These are phyloP conservation scores for Xylaria sp. DNA, from an alignment of 2,329 filamentous ascomycete species.

Conservation along the genomic window DNA sequence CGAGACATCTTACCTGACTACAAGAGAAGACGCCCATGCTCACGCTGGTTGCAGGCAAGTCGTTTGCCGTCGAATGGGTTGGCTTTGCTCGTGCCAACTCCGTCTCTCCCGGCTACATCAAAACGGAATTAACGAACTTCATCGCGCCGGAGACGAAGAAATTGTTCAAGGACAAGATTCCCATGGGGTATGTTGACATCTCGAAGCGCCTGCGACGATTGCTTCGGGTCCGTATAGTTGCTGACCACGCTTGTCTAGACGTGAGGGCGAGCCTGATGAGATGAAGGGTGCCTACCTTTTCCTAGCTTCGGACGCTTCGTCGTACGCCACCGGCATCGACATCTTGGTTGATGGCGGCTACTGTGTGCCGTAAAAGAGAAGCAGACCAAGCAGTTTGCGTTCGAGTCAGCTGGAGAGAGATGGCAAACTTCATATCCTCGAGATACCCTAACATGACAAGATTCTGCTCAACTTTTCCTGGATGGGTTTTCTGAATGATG, in stretches of 20 bases:
- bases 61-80: slow-evolving; percentile 76
- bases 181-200: slow-evolving; percentile 63
- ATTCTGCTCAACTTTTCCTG: not conserved
- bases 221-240: not conserved
- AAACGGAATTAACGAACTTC: slow-evolving; percentile 72
- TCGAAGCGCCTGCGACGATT: not conserved
- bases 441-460: not conserved
- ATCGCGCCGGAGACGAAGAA: slow-evolving; percentile 67
- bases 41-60: slow-evolving; percentile 55
- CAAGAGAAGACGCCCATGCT: not conserved
- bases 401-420: not conserved
- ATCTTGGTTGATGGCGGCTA: slow-evolving; percentile 79
- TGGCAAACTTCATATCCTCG: not conserved
- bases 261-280: slow-evolving; percentile 73
- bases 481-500: not conserved
- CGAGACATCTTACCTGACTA: not conserved
- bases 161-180: slow-evolving; percentile 77
- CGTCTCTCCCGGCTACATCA: slow-evolving; percentile 75
- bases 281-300: slow-evolving; percentile 84
- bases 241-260: slow-evolving; percentile 41
- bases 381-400: not conserved
- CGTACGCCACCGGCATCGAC: slow-evolving; percentile 77
- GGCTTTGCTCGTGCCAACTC: slow-evolving; percentile 74
- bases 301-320: slow-evolving; percentile 79
- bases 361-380: slow-evolving; percentile 48